Base-by-base conservation (phyloP, 495 filamentous ascomycete genomes). In the Aspergillus campestris region DNA sequence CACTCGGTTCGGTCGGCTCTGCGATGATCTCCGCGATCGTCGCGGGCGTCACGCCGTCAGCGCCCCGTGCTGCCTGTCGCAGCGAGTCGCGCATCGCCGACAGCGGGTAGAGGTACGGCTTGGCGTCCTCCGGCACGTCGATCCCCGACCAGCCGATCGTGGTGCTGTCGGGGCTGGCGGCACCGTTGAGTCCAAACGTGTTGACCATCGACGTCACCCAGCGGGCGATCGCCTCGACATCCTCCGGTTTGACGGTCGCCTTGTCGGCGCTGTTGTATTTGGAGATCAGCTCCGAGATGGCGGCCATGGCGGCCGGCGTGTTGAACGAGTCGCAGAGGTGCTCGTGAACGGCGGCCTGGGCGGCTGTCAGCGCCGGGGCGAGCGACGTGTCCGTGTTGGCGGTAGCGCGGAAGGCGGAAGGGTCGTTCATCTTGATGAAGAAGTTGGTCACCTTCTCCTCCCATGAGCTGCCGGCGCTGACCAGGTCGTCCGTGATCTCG, bases 241-340 rank as follows among this genome's bases (percentile, higher is more conserved):
- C 73, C 29, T 69, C 61, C 1, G 79, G 57, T 37, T 77, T 71
- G 24, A 78, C 41, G 24, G 73, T 65, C 11, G 70, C 58, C 57
- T 86, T 87, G 61, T 84, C 81, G 10, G 59, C 58, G 43, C 76
- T 75, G 64, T 94, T 91, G 44, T 80, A 79, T 39, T 83, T 74
- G 6, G 78, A 76, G 47, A 97, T 83, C 8, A 96, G 72, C 36
- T 83, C 75, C 3, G 79, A 79, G 42, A 98, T 81, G 9, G 78
- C 59, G 24, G 73, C 70, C 84, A 98, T 87, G 3, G 80, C 87
- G 24, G 66, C 65, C 8, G 83, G 76, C 1, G 92, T 98, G 56
- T 97, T 79, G 67, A 98, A 96, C 0, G 89, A 95, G 65, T 97
- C 88, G 60, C 74, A 77, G 10, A 98, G 73, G 0, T 83, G 82